Evolutionary conservation across 495 filamentous ascomycete genomes (phyloP), one percentile per base, ranked within the genome.

Genomic region (Aspergillus leporis): DNA sequence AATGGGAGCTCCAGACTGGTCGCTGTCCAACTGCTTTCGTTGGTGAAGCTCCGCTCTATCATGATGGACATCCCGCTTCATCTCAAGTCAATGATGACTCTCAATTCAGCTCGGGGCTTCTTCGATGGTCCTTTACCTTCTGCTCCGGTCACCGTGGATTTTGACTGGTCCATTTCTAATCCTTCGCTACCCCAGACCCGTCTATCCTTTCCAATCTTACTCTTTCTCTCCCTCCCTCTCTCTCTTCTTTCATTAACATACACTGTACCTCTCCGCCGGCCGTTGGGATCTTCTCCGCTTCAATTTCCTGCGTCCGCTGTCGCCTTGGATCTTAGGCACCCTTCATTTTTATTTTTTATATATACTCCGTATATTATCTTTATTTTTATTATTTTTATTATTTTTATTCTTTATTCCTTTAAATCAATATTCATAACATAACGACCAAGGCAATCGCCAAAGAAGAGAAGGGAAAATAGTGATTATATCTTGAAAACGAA

Each of bases 21-120:
- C 46, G 46, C 43, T 55, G 32, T 22, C 53, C 52, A 55, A n/a
- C 43, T 25, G 51, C 45, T 46, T 62, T 51, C 58, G 58, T 60
- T 56, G 57, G 56, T 36, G 59, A 66, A 56, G 63, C 63, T 66
- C 63, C 63, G 63, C 63, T 66, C 53, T 55, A 51, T 54, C 49
- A 55, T 41, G 43, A 58, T 54, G 36, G 40, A 28, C 43, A 55
- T 60, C 51, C 51, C 58, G 58, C 58, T 55, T 41, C 22, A 55
- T 47, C 31, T 47, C 18, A 13, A n/a, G 34, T 18, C n/a, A 12
- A 32, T n/a, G 10, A 23, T 57, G 22, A 51, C 48, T 51, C 56
- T 51, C 28, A 43, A 43, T 6, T 18, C 14, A 7, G 4, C 38
- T n/a, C 38, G 5, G n/a, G 14, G 7, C 38, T 43, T 43, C 38